A percentile compares a stretch with the other conserved stretches of the same genome.
Evolutionary conservation across 163 green algal species (phyloP).

Genomic region (Scenedesmus sp.): DNA sequence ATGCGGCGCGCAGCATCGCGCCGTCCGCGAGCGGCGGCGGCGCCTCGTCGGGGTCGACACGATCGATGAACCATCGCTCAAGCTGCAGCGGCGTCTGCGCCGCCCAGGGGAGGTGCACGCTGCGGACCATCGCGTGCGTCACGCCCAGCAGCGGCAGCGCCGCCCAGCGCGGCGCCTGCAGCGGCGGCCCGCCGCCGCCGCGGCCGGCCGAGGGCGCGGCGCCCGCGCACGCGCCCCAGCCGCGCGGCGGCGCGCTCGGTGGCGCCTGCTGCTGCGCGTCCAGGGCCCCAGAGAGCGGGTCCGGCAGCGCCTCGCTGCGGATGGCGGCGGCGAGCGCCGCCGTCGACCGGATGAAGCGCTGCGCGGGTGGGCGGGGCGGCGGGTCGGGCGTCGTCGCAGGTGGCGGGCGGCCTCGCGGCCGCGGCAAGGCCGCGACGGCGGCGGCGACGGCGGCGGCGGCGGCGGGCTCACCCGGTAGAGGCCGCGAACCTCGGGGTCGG

Average conservation of each 20-base stretch:
- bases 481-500: neutral
- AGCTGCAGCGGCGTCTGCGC: constrained; percentile 24
- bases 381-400: too few relatives aligned
- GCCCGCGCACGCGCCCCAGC: neutral
- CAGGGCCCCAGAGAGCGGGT: neutral
- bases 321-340: constrained; percentile 11
- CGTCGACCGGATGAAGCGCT: constrained; percentile 16
- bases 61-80: constrained; percentile 27
- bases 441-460: too few relatives aligned
- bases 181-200: neutral
- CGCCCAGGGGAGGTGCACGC: constrained; percentile 19
- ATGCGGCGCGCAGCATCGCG: constrained; percentile 11
- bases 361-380: too few relatives aligned
- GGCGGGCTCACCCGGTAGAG: too few relatives aligned
- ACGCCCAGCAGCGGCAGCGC: neutral
- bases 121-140: constrained; percentile 10
- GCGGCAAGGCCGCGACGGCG: too few relatives aligned
- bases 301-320: constrained; percentile 18
- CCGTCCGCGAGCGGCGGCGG: too few relatives aligned
- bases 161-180: neutral
- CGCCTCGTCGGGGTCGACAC: constrained; percentile 12
- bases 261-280: neutral
- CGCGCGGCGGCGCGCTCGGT: neutral
- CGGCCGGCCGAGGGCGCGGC: neutral
- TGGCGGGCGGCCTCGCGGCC: too few relatives aligned